A percentile compares a stretch with the other conserved stretches of the same genome.
Conservation (phyloP, 257 asterid genomes). For the Jasminum sambac region DNA sequence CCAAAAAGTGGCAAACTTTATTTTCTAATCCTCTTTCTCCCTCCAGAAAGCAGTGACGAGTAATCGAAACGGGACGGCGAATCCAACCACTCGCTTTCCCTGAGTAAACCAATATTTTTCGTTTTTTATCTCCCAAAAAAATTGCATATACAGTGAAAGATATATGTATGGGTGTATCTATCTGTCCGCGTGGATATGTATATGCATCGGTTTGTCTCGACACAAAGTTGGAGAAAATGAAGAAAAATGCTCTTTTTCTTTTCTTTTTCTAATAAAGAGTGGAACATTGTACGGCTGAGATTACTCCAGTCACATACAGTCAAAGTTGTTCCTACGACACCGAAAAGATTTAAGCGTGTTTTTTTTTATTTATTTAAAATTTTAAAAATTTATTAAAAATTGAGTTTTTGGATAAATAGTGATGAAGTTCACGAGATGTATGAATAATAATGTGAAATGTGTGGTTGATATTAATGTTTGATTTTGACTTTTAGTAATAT, state of each 20-base stretch:
- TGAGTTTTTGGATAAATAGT: no score
- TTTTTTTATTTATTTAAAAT: no score
- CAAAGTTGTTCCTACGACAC: neutral
- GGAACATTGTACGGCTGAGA: slow-evolving; percentile 29
- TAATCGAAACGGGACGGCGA: slow-evolving; percentile 41
- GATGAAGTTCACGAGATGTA: no score
- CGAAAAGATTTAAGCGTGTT: no score
- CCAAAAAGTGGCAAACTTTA: neutral
- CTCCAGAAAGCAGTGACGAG: slow-evolving; percentile 22
- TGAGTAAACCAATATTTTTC: slow-evolving; percentile 18
- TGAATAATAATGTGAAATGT: no score
- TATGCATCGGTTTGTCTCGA: slow-evolving; percentile 6
- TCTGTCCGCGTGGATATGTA: neutral
- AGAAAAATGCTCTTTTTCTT: neutral
- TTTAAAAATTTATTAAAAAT: no score
- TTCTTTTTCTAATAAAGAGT: neutral
- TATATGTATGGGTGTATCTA: neutral
- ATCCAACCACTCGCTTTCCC: slow-evolving; percentile 44
- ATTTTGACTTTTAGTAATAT: no score
- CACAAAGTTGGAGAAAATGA: slow-evolving; percentile 20
- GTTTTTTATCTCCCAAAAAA: neutral
- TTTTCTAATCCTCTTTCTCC: neutral
- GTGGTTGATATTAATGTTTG: no score
- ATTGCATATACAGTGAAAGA: no score
- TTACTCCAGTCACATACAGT: slow-evolving; percentile 19